Evolutionary conservation across 2,329 filamentous ascomycete genomes (phyloP), one percentile per base, ranked within the genome.

Genomic region (Scortechinia acanthostroma): DNA sequence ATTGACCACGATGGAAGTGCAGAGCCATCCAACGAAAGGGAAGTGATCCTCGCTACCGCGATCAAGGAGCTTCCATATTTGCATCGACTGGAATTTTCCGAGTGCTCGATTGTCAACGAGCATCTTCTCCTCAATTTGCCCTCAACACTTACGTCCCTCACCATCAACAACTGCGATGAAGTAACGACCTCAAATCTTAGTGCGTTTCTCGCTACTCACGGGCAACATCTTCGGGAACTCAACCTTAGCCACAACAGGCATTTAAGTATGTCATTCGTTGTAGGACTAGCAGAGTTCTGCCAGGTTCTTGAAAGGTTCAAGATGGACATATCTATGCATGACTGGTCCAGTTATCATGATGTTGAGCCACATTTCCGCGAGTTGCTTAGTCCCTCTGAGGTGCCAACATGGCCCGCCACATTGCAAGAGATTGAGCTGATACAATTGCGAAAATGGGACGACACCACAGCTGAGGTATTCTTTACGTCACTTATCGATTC

Each of bases 301-400:
- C 6, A 10, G 10, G 20, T 15, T 6, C 35, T 40, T 10, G 35
- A 40, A 19, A 40, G 20, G 20, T 40, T 40, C 17, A 10, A 19
- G 6, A 40, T 40, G 35, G 35, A 40, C 17, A 10, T 40, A 10
- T 40, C 35, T 6, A 40, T 40, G 10, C 35, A 40, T 19, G 35
- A 40, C 35, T 40, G 35, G 35, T 40, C 35, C 17, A 40, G 35
- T 17, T 40, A 40, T 19, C 35, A 40, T 19, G 35, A 40, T 19
- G 10, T 40, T 6, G 35, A 40, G 17, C 35, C 35, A 6, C 35
- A 40, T 40, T 40, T 40, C 20, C 35, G 13, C 6, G 35, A 40
- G 6, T 19, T 40, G 10, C 14, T 40, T 19, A 10, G 17, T 6
- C 20, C 17, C 10, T 13, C 10, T 10, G 10, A 40, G 6, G 10